Evolutionary conservation across 2,329 filamentous ascomycete species (phyloP), one percentile per base, ranked within the genome.

Genomic region (Lizonia empirigonia): DNA sequence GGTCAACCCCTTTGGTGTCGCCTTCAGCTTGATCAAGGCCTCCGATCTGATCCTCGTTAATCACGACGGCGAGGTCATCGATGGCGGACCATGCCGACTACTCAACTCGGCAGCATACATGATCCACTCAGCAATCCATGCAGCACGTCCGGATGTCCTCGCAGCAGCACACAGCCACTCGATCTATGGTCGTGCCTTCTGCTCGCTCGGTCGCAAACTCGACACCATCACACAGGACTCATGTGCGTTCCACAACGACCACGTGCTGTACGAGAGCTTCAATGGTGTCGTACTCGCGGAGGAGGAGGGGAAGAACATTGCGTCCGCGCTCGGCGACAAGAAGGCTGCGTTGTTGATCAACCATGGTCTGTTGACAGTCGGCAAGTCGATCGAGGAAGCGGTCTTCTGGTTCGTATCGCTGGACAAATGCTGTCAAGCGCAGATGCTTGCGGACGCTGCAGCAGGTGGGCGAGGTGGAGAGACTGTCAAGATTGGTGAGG

Each of bases 1-100:
- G 85, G 83, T 88, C 4, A 88, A 88, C 58, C 85, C 85, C 0
- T 85, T 87, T 48, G 84, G 84, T 9, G 78, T 83, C 1, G 78
- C 82, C 2, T 88, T 86, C 71, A 81, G 80, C 5, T 74, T 84
- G 45, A 82, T 89, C 34, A 86, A 83, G 49, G 78, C 80, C 0
- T 85, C 83, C 0, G 85, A 89, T 57, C 77, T 90, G n/a, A 87
- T 89, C 45, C 82, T 81, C 13, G 85, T 89, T 1, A 78, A 86
- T 59, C 77, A 83, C 41, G 68, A 79, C 0, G 86, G 86, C 2
- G 73, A 82, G 19, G 79, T 89, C 19, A 80, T 89, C 24, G 85
- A 83, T 9, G 85, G 86, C 3, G 86, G 85, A 8, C 60, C 64
- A 36, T 63, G 61, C 22, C 59, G 68, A 16, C 52, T 73, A 18